These are phyloP conservation scores for Secale cereale DNA, from an alignment of 176 grass and related monocot genomes.

Conservation along the genomic window DNA sequence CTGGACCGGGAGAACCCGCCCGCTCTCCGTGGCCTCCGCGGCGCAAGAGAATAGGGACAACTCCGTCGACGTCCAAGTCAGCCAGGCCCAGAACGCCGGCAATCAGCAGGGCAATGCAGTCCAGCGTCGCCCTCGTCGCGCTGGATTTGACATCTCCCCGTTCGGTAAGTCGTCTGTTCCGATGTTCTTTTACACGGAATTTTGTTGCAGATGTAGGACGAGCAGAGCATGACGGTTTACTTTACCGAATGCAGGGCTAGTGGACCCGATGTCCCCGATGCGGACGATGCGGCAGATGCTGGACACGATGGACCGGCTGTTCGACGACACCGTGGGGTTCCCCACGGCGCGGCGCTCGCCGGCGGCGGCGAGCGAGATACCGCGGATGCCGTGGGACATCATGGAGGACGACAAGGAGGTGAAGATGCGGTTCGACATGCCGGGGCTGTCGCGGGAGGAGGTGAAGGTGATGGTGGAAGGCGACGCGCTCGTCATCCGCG, in stretches of 20 bases:
- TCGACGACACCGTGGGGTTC: slow-evolving; percentile 61
- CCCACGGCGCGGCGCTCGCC: slow-evolving; percentile 18
- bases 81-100: slow-evolving; percentile 29
- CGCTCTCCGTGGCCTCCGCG: slow-evolving; percentile 38
- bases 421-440: slow-evolving; percentile 83
- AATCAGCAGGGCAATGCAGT: slow-evolving; percentile 31
- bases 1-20: slow-evolving; percentile 16
- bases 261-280: slow-evolving; percentile 79
- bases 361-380: slow-evolving; percentile 19
- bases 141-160: slow-evolving; percentile 37
- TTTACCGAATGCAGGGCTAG: slow-evolving; percentile 20
- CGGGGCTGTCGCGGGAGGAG: slow-evolving; percentile 58
- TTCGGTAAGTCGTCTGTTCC: slow-evolving; percentile 42
- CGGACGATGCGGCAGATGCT: slow-evolving; percentile 87
- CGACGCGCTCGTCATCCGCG: slow-evolving; percentile 63
- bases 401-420: slow-evolving; percentile 73
- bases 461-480: slow-evolving; percentile 76
- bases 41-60: slow-evolving; percentile 54
- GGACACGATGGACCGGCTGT: slow-evolving; percentile 78
- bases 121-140: slow-evolving; percentile 47
- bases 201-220: too few species aligned
- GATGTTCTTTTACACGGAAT: not conserved
- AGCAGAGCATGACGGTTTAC: not conserved
- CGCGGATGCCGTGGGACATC: slow-evolving; percentile 60
- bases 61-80: slow-evolving; percentile 55